Evolutionary conservation across 148 eudicot species (phyloP), one percentile per base, ranked within the genome.

Genomic region (Talinum fruticosum): DNA sequence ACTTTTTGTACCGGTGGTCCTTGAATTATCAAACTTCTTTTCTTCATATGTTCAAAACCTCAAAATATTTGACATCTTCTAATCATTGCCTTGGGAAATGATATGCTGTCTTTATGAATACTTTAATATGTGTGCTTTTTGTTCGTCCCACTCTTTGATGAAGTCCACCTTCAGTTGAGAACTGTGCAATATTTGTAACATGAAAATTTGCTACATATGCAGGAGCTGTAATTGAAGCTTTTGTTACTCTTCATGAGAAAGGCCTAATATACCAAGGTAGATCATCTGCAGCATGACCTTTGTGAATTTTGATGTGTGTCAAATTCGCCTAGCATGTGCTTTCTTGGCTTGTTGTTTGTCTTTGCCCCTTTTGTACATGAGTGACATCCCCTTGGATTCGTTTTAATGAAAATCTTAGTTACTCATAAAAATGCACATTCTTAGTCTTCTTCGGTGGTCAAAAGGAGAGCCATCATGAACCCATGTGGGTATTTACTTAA

Each of bases 141-240:
- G 24, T 29, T 70, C 10, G 19, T 37, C 37, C 29, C 28, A 41
- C 75, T 57, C 24, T 24, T 69, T 82, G 4, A 54, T 24, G 13
- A 66, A 49, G 33, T 69, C 18, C 10, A 6, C 75, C 38, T 71
- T 15, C 36, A 34, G 21, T 33, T 72, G 54, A 54, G 49, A 47
- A 30, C 64, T 59, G 35, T 59, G 61, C 72, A 35, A 51, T 54
- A 6, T 65, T 70, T 21, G 13, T 74, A 47, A 69, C 71, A 64
- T 61, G 59, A 67, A 37, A 36, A 66, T 45, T 73, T 59, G 54
- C 65, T 35, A 53, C 57, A 82, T 76, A 59, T 82, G 71, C 99
- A 96, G 99, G 97, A 75, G 97, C 99, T 80, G 97, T 96, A 24
- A 65, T 87, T 80, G 99, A 96, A 83, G 99, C 97, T 66, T 96